Percentiles rank a stretch among this genome's conserved stretches.
phyloP scores from a whole-genome alignment of 495 filamentous ascomycete genomes.

The Geoglossum glabrum region DNA sequence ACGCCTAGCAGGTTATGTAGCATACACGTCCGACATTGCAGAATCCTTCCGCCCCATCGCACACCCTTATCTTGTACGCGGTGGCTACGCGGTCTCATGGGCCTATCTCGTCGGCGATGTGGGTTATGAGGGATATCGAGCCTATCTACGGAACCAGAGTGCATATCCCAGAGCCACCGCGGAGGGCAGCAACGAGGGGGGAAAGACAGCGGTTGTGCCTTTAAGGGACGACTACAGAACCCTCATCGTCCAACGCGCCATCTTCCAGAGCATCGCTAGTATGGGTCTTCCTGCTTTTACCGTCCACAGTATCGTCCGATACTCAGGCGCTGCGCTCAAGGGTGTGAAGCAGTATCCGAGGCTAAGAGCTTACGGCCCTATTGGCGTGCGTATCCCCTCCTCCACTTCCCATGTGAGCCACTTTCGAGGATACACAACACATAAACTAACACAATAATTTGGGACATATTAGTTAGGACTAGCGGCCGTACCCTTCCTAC shows the following conservation, averaged over 20 bases:
- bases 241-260: conserved; percentile 72
- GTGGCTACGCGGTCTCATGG: conserved; percentile 86
- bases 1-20: conserved; percentile 40
- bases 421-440: background rate
- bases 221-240: conserved; percentile 77
- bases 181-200: conserved; percentile 15
- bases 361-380: conserved; percentile 76
- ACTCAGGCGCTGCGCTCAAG: conserved; percentile 67
- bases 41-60: conserved; percentile 91
- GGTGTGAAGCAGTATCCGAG: conserved; percentile 45
- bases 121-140: conserved; percentile 84
- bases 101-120: conserved; percentile 82
- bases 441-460: background rate
- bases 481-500: conserved; percentile 70
- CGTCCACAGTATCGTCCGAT: conserved; percentile 78
- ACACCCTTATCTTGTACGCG: conserved; percentile 57
- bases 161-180: conserved; percentile 9
- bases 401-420: background rate
- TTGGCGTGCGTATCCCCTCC: conserved; percentile 38
- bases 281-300: conserved; percentile 95
- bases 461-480: conserved; percentile 40
- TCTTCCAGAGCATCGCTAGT: conserved; percentile 77
- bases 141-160: conserved; percentile 64
- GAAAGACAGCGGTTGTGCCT: conserved; percentile 27
- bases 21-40: conserved; percentile 92